These are phyloP conservation scores for Ceratocystis smalleyi DNA, from an alignment of 2,329 filamentous ascomycete genomes.

Conservation along the genomic window DNA sequence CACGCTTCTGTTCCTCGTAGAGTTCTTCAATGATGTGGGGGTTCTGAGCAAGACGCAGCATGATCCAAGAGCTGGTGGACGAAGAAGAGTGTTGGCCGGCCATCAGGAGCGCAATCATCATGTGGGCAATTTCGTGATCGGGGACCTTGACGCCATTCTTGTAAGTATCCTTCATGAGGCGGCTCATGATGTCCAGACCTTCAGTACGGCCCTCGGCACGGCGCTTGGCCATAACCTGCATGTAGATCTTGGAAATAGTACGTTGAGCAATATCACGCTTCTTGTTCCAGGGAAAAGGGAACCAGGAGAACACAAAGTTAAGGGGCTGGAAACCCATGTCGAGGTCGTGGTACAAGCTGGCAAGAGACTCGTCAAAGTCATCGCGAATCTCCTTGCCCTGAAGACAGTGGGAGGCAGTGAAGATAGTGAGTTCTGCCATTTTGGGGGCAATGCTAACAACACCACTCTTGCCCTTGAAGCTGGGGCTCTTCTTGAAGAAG, in stretches of 20 bases:
- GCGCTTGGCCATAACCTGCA: slow-evolving; percentile 63
- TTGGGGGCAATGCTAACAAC: slow-evolving; percentile 55
- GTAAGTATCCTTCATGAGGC: slow-evolving; percentile 72
- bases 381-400: slow-evolving; percentile 72
- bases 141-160: slow-evolving; percentile 68
- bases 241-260: slow-evolving; percentile 69
- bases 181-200: slow-evolving; percentile 71
- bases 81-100: slow-evolving; percentile 81
- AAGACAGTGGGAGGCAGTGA: slow-evolving; percentile 71
- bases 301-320: slow-evolving; percentile 84
- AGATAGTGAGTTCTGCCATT: slow-evolving; percentile 79
- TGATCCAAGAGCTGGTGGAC: slow-evolving; percentile 70
- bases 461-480: slow-evolving; percentile 54
- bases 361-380: slow-evolving; percentile 66
- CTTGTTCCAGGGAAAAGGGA: slow-evolving; percentile 74
- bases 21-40: slow-evolving; percentile 68
- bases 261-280: slow-evolving; percentile 64
- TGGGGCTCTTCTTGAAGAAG: slow-evolving; percentile 52
- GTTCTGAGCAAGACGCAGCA: slow-evolving; percentile 62
- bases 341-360: slow-evolving; percentile 70
- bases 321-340: slow-evolving; percentile 81
- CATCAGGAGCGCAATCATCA: slow-evolving; percentile 91
- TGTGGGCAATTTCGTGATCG: slow-evolving; percentile 72
- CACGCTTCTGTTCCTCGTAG: slow-evolving; percentile 62
- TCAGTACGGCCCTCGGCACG: slow-evolving; percentile 37